phyloP scores from a whole-genome alignment of 2,329 filamentous ascomycete genomes.

The Neoascochyta sp. region DNA sequence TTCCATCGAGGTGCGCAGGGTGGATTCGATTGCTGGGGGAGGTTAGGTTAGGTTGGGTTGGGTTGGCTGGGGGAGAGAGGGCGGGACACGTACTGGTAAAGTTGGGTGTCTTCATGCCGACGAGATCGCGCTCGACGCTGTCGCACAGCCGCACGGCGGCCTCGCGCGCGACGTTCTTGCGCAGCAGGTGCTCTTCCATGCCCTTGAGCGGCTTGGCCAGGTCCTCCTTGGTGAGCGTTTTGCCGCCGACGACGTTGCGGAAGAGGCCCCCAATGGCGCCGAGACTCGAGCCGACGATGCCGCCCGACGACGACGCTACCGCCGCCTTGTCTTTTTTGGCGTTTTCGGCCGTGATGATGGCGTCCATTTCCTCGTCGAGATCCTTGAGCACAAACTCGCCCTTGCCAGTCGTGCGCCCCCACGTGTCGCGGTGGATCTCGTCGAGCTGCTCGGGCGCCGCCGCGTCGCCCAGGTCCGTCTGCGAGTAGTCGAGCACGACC shows the following conservation, averaged over 20 bases:
- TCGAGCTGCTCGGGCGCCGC: conserved; percentile 61
- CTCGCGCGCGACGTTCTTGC: conserved; percentile 95
- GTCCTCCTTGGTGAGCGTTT: conserved; percentile 83
- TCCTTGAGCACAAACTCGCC: conserved; percentile 94
- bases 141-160: conserved; percentile 88
- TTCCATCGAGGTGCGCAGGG: conserved; percentile 83
- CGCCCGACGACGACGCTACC: conserved; percentile 38
- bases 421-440: conserved; percentile 71
- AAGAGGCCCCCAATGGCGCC: conserved; percentile 85
- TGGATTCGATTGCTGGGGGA: conserved; percentile 64
- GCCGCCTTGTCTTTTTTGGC: conserved; percentile 44
- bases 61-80: not conserved
- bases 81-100: conserved; percentile 63
- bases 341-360: conserved; percentile 78
- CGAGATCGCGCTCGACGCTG: conserved; percentile 82
- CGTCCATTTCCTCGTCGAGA: conserved; percentile 87
- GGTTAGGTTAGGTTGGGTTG: conserved; percentile 9
- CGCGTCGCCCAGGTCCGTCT: conserved; percentile 50
- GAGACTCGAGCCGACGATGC: conserved; percentile 74
- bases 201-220: conserved; percentile 88
- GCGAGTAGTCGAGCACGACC: conserved; percentile 86
- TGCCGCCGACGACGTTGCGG: conserved; percentile 91
- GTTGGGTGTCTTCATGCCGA: conserved; percentile 85
- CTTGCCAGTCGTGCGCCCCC: conserved; percentile 79
- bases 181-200: conserved; percentile 91